Evolutionary conservation across 2,329 filamentous ascomycete species (phyloP).

Genomic region (Ophiosphaerella herpotricha): DNA sequence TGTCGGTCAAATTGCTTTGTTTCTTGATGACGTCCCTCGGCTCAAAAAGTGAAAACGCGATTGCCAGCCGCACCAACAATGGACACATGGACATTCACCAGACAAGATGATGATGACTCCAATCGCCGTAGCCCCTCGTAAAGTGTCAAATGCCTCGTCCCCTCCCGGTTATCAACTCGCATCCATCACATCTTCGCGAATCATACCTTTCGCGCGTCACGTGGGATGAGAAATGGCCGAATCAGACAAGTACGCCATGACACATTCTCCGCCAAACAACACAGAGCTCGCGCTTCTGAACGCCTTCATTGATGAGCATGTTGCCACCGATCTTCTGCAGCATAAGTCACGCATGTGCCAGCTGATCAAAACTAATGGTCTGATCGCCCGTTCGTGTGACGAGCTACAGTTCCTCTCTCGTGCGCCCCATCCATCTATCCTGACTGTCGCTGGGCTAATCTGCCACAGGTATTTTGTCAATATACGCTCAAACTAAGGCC

Average conservation of each 20-base stretch:
- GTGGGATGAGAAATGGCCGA: neutral
- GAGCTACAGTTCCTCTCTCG: slow-evolving; percentile 8
- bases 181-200: neutral
- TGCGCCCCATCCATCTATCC: neutral
- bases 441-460: neutral
- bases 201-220: too few species aligned
- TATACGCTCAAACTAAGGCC: slow-evolving; percentile 5
- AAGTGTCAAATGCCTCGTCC: neutral
- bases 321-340: neutral
- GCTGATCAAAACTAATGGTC: slow-evolving; percentile 3
- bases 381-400: slow-evolving; percentile 5
- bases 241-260: slow-evolving; percentile 2
- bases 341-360: slow-evolving; percentile 3
- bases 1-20: too few species aligned
- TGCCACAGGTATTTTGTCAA: slow-evolving; percentile 4
- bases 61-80: too few species aligned
- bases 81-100: too few species aligned
- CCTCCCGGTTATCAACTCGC: neutral
- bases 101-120: too few species aligned
- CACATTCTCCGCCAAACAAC: slow-evolving; percentile 4
- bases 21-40: too few species aligned
- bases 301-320: slow-evolving; percentile 8
- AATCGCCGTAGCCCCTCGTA: too few species aligned
- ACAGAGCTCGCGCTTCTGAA: slow-evolving; percentile 4
- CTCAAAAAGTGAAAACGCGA: too few species aligned